phyloP scores from a whole-genome alignment of 169 alveolate genomes.

The Theileria orientalis region DNA sequence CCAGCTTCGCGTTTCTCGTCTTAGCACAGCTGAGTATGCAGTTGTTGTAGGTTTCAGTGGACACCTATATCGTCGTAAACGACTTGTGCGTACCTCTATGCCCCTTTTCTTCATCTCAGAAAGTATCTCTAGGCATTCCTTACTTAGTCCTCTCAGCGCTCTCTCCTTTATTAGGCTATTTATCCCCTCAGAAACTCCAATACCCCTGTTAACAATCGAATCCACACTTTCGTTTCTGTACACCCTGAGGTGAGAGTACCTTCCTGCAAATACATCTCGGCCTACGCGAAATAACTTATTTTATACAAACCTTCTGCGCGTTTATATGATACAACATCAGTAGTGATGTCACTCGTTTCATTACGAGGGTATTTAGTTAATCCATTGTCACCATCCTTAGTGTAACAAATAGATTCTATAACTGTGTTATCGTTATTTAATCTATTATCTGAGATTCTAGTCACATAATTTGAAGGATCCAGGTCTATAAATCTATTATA shows the following conservation, averaged over 20 bases:
- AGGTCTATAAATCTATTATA: no score
- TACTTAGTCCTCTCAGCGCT: conserved; percentile 14
- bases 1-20: conserved; percentile 57
- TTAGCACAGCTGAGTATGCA: conserved; percentile 56
- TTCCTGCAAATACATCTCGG: conserved; percentile 3
- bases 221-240: conserved; percentile 23
- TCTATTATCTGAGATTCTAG: background rate
- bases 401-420: no score
- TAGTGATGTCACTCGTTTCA: background rate
- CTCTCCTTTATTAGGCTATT: conserved; percentile 34
- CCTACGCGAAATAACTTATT: background rate
- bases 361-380: background rate
- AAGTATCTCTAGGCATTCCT: conserved; percentile 30
- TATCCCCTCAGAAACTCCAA: conserved; percentile 4
- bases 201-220: conserved; percentile 23
- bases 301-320: background rate
- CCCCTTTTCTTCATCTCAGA: conserved; percentile 56
- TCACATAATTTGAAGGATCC: background rate
- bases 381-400: background rate
- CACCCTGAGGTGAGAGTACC: conserved; percentile 8
- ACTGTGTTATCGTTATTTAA: no score
- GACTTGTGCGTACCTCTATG: no score
- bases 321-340: background rate
- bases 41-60: conserved; percentile 70
- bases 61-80: conserved; percentile 51